Percentiles rank a stretch among this genome's conserved stretches.
Evolutionary conservation across 768 basidiomycete species (phyloP).

Genomic region (Pulveroboletus sp.): DNA sequence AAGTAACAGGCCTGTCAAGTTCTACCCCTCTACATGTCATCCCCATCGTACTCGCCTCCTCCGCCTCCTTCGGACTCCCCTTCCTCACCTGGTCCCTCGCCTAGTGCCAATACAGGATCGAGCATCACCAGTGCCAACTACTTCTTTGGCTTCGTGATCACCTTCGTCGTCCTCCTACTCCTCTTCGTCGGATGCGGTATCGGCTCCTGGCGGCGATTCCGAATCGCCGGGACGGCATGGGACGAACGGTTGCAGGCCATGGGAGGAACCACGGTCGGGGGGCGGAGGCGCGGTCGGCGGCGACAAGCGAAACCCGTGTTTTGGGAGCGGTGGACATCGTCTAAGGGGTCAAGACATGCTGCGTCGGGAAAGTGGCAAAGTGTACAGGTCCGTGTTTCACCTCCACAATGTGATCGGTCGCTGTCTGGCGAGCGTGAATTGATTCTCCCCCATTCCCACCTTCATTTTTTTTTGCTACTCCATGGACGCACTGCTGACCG

Average conservation of each 20-base stretch:
- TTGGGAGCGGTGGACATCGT: slow-evolving; percentile 19
- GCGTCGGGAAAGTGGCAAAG: slow-evolving; percentile 8
- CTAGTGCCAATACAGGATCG: neutral
- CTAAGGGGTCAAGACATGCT: neutral
- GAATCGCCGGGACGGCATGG: slow-evolving; percentile 17
- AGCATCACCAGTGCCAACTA: slow-evolving; percentile 24
- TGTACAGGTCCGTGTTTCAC: slow-evolving; percentile 22
- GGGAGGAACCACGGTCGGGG: slow-evolving; percentile 1
- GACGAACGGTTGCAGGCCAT: slow-evolving; percentile 17
- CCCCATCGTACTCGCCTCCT: neutral
- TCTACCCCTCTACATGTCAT: slow-evolving; percentile 19
- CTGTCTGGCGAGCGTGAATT: neutral
- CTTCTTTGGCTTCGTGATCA: slow-evolving; percentile 33
- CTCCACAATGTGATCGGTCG: no score
- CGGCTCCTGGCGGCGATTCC: slow-evolving; percentile 40
- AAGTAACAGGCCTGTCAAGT: no score
- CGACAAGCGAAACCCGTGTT: slow-evolving; percentile 17
- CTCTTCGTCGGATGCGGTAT: slow-evolving; percentile 51
- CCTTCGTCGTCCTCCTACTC: slow-evolving; percentile 36
- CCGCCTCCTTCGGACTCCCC: neutral
- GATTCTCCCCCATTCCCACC: no score
- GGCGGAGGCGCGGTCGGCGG: slow-evolving; percentile 17
- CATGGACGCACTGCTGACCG: neutral
- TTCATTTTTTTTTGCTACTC: neutral
- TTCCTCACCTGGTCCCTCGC: neutral